phyloP scores from a whole-genome alignment of 2,329 filamentous ascomycete species.

The Colletotrichum sublineola region DNA sequence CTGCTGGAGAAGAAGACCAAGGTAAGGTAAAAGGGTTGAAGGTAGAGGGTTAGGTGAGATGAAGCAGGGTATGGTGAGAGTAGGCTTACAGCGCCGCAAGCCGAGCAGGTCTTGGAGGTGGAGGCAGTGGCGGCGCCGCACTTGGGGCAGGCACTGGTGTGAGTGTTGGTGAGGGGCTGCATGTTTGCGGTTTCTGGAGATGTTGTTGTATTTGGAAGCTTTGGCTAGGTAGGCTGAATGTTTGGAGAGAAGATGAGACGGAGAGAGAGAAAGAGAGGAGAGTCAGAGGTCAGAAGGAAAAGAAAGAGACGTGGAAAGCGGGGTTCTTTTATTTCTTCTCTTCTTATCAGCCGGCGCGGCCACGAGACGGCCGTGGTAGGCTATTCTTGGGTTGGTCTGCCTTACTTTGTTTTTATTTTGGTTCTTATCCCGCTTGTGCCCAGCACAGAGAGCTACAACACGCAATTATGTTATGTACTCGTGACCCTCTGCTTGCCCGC shows the following conservation, averaged over 20 bases:
- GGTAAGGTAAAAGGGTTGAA: neutral
- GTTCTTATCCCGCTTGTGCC: constrained; percentile 16
- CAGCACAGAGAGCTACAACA: constrained; percentile 28
- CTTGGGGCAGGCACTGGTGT: constrained; percentile 66
- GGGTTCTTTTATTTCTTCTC: constrained; percentile 16
- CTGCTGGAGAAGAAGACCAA: neutral
- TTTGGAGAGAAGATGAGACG: constrained; percentile 10
- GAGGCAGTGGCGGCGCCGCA: constrained; percentile 63
- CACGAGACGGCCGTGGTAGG: constrained; percentile 5
- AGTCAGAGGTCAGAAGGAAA: constrained; percentile 2
- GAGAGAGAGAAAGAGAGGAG: neutral
- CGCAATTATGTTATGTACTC: neutral
- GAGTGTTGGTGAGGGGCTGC: constrained; percentile 51
- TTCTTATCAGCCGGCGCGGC: constrained; percentile 9
- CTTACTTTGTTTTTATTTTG: neutral
- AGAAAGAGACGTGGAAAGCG: constrained; percentile 17
- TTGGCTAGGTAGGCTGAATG: neutral
- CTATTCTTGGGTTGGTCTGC: constrained; percentile 5
- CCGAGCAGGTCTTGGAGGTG: constrained; percentile 65
- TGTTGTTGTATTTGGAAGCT: constrained; percentile 5
- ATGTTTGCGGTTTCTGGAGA: constrained; percentile 39
- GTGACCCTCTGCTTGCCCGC: constrained; percentile 26
- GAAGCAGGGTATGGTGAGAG: constrained; percentile 3
- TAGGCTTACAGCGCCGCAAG: constrained; percentile 70
- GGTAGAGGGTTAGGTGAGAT: constrained; percentile 14